Evolutionary conservation across 2,329 filamentous ascomycete species (phyloP).

Genomic region (Verticillium zaregamsianum): DNA sequence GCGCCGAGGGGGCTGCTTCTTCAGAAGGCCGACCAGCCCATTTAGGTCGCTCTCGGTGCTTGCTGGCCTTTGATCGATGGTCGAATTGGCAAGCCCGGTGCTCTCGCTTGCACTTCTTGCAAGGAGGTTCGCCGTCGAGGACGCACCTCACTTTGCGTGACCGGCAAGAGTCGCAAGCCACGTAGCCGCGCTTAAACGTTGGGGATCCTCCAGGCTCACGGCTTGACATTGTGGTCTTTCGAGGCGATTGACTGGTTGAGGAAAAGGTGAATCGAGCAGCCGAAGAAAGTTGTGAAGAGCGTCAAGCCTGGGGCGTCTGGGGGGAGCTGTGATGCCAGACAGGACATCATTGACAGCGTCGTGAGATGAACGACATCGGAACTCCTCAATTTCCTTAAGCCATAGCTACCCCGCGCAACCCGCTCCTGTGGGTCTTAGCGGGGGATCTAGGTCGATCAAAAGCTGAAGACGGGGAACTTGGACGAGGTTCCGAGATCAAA

Average conservation of each 20-base stretch:
- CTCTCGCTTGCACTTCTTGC: conserved; percentile 10
- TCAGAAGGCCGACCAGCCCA: not conserved
- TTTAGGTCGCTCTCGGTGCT: conserved; percentile 7
- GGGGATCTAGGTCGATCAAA: not conserved
- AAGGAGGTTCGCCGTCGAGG: conserved; percentile 10
- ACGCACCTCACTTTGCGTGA: conserved; percentile 10
- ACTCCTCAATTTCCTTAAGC: no score
- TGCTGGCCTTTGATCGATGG: conserved; percentile 4
- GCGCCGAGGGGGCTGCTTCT: not conserved
- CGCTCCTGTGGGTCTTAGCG: not conserved
- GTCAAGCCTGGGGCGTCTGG: no score
- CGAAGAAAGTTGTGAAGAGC: no score
- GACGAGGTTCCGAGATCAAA: no score
- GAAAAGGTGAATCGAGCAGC: no score
- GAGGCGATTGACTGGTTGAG: no score
- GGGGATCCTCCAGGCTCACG: not conserved
- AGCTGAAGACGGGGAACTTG: no score
- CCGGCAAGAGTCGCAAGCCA: conserved; percentile 11
- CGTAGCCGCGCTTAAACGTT: conserved; percentile 6
- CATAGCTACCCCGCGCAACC: no score
- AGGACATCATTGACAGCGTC: no score
- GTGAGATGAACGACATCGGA: no score
- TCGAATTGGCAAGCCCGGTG: conserved; percentile 11
- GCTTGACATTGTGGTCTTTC: no score
- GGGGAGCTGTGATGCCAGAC: no score